A percentile compares a stretch with the other conserved stretches of the same genome.
These are phyloP conservation scores for Tinospora cordifolia DNA, from an alignment of 164 flowering plant species.

Conservation along the genomic window DNA sequence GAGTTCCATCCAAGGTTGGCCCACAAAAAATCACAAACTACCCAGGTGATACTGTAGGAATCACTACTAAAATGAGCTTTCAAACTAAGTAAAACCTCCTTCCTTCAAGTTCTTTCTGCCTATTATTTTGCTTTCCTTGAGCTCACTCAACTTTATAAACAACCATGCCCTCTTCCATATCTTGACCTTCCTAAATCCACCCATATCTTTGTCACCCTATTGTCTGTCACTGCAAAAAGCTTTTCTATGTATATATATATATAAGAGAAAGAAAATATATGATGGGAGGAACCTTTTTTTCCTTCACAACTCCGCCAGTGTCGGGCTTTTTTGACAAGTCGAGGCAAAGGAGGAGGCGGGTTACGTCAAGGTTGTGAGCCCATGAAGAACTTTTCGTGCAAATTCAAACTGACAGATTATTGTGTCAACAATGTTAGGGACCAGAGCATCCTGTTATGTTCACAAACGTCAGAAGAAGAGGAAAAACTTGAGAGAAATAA, in stretches of 20 bases:
- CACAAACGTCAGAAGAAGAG: background rate
- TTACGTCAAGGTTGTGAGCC: background rate
- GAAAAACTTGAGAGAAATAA: background rate
- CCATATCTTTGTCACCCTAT: conserved; percentile 15
- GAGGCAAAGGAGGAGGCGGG: conserved; percentile 3
- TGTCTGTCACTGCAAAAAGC: conserved; percentile 15
- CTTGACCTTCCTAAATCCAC: conserved; percentile 9
- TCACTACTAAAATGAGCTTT: conserved; percentile 5
- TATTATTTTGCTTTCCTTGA: conserved; percentile 9
- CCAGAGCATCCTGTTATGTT: background rate
- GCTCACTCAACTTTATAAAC: conserved; percentile 18
- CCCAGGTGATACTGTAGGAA: conserved; percentile 23
- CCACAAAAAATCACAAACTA: conserved; percentile 15
- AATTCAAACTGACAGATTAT: conserved; percentile 8
- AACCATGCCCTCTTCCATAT: conserved; percentile 8
- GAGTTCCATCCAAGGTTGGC: conserved; percentile 33
- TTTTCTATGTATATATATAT: background rate
- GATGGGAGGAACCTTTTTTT: background rate
- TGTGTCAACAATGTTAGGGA: background rate
- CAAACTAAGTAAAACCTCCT: conserved; percentile 8
- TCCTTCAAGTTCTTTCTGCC: conserved; percentile 15
- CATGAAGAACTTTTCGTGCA: background rate
- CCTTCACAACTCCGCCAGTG: conserved; percentile 4
- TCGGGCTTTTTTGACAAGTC: conserved; percentile 5
- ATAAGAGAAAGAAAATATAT: background rate